A percentile compares a stretch with the other conserved stretches of the same genome.
These are phyloP conservation scores for Solanum pinnatisectum DNA, from an alignment of 257 asterid genomes.

Conservation along the genomic window DNA sequence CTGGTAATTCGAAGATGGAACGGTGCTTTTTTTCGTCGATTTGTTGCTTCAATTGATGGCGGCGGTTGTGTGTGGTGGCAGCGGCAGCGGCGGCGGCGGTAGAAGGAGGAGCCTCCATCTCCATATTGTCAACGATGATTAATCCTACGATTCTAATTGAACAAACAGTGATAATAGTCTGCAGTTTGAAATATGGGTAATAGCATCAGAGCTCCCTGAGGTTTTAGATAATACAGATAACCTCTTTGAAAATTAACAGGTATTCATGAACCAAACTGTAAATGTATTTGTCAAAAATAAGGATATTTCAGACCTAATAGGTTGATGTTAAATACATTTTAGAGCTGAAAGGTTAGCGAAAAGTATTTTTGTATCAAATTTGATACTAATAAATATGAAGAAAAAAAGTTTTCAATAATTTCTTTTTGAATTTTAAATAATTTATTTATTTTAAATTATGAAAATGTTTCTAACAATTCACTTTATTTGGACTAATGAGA, in stretches of 20 bases:
- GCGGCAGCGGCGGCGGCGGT: slow-evolving; percentile 3
- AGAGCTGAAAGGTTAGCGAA: no score
- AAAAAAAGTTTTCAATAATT: no score
- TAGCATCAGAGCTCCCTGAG: neutral
- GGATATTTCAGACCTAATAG: no score
- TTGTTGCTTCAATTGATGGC: slow-evolving; percentile 7
- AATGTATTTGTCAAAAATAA: no score
- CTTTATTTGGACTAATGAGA: no score
- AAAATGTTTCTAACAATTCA: no score
- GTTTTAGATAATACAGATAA: neutral
- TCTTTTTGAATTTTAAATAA: no score
- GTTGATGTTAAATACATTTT: no score
- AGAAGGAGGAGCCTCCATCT: neutral
- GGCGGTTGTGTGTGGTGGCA: neutral
- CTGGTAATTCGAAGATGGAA: slow-evolving; percentile 60
- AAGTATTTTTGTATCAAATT: no score
- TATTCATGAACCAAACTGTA: neutral
- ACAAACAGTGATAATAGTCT: neutral
- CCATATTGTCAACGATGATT: neutral
- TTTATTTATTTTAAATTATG: no score
- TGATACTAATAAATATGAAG: no score
- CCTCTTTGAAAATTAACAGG: neutral
- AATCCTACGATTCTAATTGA: neutral
- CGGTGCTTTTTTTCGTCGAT: slow-evolving; percentile 42
- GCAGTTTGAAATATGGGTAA: neutral